Conservation (phyloP, 768 basidiomycete species). For the Tulasnella sp. region DNA sequence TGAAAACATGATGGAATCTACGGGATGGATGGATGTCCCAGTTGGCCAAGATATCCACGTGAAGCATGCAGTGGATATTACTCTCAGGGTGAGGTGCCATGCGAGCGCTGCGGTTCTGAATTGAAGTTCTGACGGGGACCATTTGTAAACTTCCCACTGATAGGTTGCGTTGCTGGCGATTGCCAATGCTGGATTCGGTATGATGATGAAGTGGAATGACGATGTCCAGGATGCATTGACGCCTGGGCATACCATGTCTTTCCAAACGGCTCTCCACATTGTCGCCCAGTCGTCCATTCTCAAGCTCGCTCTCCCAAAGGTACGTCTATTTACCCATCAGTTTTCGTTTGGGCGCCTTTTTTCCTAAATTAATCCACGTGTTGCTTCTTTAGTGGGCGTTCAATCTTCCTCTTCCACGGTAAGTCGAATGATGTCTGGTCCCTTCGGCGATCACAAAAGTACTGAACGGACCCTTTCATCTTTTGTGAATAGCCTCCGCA, state of each 20-base stretch:
- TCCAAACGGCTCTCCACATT: constrained; percentile 17
- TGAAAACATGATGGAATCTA: constrained; percentile 6
- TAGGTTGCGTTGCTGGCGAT: constrained; percentile 22
- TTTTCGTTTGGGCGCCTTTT: no score
- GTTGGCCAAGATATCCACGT: constrained; percentile 4
- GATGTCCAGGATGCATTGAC: constrained; percentile 8
- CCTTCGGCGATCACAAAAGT: neutral
- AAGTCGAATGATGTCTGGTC: no score
- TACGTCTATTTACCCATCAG: constrained; percentile 2
- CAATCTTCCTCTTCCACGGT: neutral
- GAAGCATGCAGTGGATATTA: constrained; percentile 7
- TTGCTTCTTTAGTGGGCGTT: neutral
- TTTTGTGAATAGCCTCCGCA: neutral
- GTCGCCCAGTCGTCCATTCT: constrained; percentile 15
- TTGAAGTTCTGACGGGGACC: neutral
- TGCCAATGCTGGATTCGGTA: constrained; percentile 24
- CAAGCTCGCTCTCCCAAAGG: constrained; percentile 11
- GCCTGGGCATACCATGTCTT: neutral
- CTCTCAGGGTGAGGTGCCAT: neutral
- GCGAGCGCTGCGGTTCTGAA: neutral
- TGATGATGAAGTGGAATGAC: constrained; percentile 20
- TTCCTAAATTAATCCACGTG: neutral
- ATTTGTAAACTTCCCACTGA: neutral
- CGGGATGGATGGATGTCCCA: neutral
- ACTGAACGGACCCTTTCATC: no score